Conservation (phyloP, 257 asterid genomes). For the Penstemon davidsonii region DNA sequence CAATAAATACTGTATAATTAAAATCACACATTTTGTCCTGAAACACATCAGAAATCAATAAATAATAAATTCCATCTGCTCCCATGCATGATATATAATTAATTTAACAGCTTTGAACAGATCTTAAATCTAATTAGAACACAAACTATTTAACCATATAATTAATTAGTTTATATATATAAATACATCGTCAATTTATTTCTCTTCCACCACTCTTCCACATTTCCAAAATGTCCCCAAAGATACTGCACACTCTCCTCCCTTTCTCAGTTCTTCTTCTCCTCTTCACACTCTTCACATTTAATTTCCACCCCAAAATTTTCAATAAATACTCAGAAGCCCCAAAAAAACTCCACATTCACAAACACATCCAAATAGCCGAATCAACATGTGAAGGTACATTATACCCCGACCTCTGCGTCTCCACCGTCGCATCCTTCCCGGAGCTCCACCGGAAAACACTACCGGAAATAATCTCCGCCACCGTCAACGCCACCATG, state of each 20-base stretch:
- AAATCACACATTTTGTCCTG: not conserved
- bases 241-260: slow-evolving; percentile 33
- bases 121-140: slow-evolving; percentile 11
- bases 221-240: slow-evolving; percentile 31
- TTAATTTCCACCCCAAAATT: slow-evolving; percentile 21
- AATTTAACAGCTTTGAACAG: not conserved
- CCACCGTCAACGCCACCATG: slow-evolving; percentile 62
- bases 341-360: slow-evolving; percentile 40
- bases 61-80: slow-evolving; percentile 16
- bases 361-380: slow-evolving; percentile 52
- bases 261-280: slow-evolving; percentile 30
- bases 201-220: not conserved
- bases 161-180: not conserved
- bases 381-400: slow-evolving; percentile 66
- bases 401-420: slow-evolving; percentile 69
- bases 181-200: slow-evolving; percentile 17
- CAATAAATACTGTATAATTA: slow-evolving; percentile 16
- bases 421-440: slow-evolving; percentile 55
- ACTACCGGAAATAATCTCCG: slow-evolving; percentile 65
- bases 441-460: slow-evolving; percentile 69
- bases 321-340: slow-evolving; percentile 12
- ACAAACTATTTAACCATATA: not conserved
- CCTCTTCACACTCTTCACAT: slow-evolving; percentile 35
- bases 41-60: slow-evolving; percentile 22
- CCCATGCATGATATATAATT: slow-evolving; percentile 28